These are phyloP conservation scores for Tephrocybe sp. DNA, from an alignment of 768 basidiomycete genomes.

Conservation along the genomic window DNA sequence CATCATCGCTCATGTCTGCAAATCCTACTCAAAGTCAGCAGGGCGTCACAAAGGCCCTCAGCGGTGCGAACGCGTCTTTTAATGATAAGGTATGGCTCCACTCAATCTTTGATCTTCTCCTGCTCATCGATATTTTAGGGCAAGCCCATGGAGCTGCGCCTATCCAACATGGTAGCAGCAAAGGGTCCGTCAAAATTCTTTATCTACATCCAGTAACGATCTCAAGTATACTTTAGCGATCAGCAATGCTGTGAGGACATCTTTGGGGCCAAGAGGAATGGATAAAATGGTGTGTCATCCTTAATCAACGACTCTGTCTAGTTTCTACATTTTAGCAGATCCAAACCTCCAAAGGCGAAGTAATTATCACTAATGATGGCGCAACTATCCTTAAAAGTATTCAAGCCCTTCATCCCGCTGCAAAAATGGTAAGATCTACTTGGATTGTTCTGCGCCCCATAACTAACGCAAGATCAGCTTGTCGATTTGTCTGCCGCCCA, in stretches of 20 bases:
- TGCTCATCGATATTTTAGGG: conserved; percentile 53
- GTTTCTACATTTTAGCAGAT: conserved; percentile 53
- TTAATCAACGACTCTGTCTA: conserved; percentile 10
- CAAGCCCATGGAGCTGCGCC: conserved; percentile 96
- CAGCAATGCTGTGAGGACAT: conserved; percentile 95
- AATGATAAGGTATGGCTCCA: conserved; percentile 72
- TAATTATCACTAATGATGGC: conserved; percentile 97
- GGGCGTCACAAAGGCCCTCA: conserved; percentile 40
- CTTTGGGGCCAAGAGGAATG: conserved; percentile 96
- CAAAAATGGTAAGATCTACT: conserved; percentile 78
- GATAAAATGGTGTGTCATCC: conserved; percentile 86
- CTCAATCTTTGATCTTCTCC: conserved; percentile 7
- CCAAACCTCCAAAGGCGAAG: conserved; percentile 93
- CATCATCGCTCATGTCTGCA: conserved; percentile 29
- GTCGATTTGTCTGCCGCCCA: conserved; percentile 98
- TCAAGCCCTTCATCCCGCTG: conserved; percentile 95
- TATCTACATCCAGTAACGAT: neutral
- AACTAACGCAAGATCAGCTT: conserved; percentile 50
- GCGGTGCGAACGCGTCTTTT: conserved; percentile 73
- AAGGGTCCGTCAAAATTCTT: conserved; percentile 59
- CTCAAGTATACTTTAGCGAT: conserved; percentile 58
- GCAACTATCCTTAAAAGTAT: conserved; percentile 96
- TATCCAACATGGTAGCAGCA: conserved; percentile 97
- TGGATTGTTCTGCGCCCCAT: neutral
- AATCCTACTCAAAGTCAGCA: conserved; percentile 36